Base-by-base conservation (phyloP, 1,139 yeast genomes). In the Scheffersomyces insectosa region DNA sequence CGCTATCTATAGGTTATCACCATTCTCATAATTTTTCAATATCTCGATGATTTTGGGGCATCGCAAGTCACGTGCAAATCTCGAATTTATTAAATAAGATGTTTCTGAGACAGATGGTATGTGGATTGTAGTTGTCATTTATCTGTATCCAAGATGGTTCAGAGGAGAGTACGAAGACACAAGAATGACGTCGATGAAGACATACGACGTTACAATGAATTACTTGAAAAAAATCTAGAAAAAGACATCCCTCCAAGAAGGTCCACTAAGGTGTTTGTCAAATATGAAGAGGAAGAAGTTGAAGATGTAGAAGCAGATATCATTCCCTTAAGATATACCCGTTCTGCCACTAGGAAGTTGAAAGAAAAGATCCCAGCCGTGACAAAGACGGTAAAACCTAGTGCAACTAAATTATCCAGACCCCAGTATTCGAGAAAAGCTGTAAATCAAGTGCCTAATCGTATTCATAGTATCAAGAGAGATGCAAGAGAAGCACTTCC, bases 221-320 rank as follows among this genome's bases (percentile, higher is more conserved):
- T 63, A 14, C 32, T 59, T 13, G 36, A 42, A 10, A 47, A 53
- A 31, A 51, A 55, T 12, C 44, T 43, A 7, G 66, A 57, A 32
- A 43, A 44, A n/a, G 67, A 63, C 42, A 62, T 62, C n/a, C 68
- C 68, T 2, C 67, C 68, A 2, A 47, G 50, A 38, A 45, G 59
- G 46, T 38, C 46, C 8, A 33, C 12, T 8, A 31, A 20, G n/a
- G 7, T 31, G 7, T 14, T 10, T 5, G 34, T 31, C 5, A 20
- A 31, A 20, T 14, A 31, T 31, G 34, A 31, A 20, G 12, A 15
- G 11, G 23, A 14, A 5, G 6, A 10, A 10, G 14, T 31, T 5
- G 20, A 31, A 5, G n/a, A 13, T 6, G 34, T 14, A 8, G 34
- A 31, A 6, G n/a, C n/a, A 14, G 34, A 31, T 11, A 15, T n/a